Evolutionary conservation across 805 yeast species (phyloP).

Genomic region (Ogataea methanolica): DNA sequence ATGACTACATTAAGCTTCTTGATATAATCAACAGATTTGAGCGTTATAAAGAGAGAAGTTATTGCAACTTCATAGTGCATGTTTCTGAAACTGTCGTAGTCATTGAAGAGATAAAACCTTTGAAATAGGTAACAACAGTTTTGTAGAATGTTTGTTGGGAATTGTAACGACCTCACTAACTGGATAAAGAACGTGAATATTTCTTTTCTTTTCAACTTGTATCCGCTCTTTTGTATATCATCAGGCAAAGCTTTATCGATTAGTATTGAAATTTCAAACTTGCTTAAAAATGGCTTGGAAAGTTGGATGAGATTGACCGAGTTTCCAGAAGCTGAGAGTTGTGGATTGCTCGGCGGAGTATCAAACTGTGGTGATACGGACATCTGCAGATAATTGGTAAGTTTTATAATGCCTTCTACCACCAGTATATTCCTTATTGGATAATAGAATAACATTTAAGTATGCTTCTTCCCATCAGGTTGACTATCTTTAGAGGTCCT

Average conservation of each 20-base stretch:
- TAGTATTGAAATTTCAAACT: slow-evolving; percentile 23
- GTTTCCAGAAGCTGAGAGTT: background rate
- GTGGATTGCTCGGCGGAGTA: background rate
- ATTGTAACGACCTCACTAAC: slow-evolving; percentile 48
- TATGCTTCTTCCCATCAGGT: too few species aligned
- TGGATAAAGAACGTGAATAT: slow-evolving; percentile 52
- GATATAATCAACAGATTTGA: slow-evolving; percentile 80
- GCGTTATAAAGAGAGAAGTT: slow-evolving; percentile 64
- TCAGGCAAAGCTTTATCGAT: slow-evolving; percentile 15
- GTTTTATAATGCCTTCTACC: too few species aligned
- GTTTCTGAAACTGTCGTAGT: slow-evolving; percentile 44
- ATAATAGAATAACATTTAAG: too few species aligned
- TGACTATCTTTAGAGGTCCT: too few species aligned
- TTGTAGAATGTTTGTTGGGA: slow-evolving; percentile 67
- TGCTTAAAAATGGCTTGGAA: slow-evolving; percentile 31
- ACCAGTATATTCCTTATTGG: too few species aligned
- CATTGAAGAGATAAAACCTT: slow-evolving; percentile 61
- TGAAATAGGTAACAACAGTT: slow-evolving; percentile 72
- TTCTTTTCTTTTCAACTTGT: slow-evolving; percentile 27
- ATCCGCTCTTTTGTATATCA: slow-evolving; percentile 18
- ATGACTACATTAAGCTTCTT: slow-evolving; percentile 67
- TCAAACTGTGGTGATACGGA: too few species aligned
- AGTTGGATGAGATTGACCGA: slow-evolving; percentile 23
- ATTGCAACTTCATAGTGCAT: slow-evolving; percentile 58
- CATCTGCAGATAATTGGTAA: too few species aligned